Conservation (phyloP, 148 eudicot species). For the Beta vulgaris region DNA sequence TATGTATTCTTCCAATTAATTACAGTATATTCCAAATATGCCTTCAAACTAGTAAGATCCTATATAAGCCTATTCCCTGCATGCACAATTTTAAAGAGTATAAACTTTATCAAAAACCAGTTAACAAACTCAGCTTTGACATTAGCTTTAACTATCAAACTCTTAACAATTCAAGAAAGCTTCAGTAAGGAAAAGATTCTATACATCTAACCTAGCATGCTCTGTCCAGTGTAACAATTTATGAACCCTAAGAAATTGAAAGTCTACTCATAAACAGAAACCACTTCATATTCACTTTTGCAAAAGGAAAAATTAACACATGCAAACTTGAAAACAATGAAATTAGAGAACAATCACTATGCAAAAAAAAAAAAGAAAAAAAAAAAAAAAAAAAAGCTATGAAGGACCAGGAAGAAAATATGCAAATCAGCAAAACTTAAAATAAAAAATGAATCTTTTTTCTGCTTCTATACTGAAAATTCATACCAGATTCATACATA, state of each 20-base stretch:
- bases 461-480: not conserved
- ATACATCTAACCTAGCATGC: conserved; percentile 7
- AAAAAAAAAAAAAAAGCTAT: not conserved
- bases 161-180: conserved; percentile 2
- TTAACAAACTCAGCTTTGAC: conserved; percentile 8
- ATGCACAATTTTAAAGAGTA: conserved; percentile 23
- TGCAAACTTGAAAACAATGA: conserved; percentile 12
- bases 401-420: too few species aligned
- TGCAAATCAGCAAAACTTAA: conserved; percentile 9
- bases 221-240: not conserved
- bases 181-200: not conserved
- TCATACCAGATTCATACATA: conserved; percentile 5
- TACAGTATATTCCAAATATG: conserved; percentile 6
- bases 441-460: not conserved
- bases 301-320: not conserved
- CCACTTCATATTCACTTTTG: not conserved
- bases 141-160: not conserved
- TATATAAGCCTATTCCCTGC: conserved; percentile 19
- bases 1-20: conserved; percentile 2
- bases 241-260: conserved; percentile 5
- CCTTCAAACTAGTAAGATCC: not conserved
- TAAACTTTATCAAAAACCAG: conserved; percentile 15
- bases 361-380: not conserved
- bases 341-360: not conserved
- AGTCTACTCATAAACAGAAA: not conserved